Percentiles rank a stretch among this genome's conserved stretches.
Evolutionary conservation across 352 stramenopile genomes (phyloP).

Genomic region (Globisporangium splendens): DNA sequence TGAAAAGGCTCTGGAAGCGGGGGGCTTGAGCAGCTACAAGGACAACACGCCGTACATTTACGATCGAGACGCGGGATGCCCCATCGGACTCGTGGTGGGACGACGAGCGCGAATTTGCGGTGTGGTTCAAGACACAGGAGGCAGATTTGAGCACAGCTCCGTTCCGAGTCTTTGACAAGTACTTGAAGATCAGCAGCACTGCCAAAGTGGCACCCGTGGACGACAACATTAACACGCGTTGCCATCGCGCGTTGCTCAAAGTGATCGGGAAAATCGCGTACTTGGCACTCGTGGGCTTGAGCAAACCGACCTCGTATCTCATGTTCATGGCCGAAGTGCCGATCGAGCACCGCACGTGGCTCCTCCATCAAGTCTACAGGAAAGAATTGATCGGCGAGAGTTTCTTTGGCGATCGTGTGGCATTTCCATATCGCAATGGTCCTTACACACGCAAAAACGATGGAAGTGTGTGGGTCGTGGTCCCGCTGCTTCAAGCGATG

Average conservation of each 20-base stretch:
- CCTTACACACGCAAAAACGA: conserved; percentile 36
- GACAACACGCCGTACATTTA: conserved; percentile 20
- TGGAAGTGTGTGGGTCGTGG: conserved; percentile 34
- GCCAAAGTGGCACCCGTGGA: conserved; percentile 11
- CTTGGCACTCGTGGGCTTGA: conserved; percentile 29
- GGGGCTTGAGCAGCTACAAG: conserved; percentile 22
- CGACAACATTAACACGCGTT: conserved; percentile 26
- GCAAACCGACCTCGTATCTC: conserved; percentile 34
- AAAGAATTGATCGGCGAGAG: conserved; percentile 31
- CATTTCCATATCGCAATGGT: conserved; percentile 30
- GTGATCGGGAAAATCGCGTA: conserved; percentile 35
- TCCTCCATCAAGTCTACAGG: conserved; percentile 25
- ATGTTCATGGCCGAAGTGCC: conserved; percentile 45
- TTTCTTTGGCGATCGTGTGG: conserved; percentile 30
- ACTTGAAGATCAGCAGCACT: conserved; percentile 17
- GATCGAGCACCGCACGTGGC: conserved; percentile 26
- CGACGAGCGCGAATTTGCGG: conserved; percentile 25
- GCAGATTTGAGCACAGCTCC: conserved; percentile 15
- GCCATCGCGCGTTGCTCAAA: conserved; percentile 43
- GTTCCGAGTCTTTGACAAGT: conserved; percentile 23
- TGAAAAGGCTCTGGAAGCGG: conserved; percentile 14
- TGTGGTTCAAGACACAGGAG: conserved; percentile 30
- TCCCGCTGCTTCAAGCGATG: conserved; percentile 34
- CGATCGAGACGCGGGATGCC: conserved; percentile 18
- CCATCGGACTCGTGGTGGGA: conserved; percentile 25